These are phyloP conservation scores for Mucor velutinosus DNA, from an alignment of 371 early-diverging fungal species.

Conservation along the genomic window DNA sequence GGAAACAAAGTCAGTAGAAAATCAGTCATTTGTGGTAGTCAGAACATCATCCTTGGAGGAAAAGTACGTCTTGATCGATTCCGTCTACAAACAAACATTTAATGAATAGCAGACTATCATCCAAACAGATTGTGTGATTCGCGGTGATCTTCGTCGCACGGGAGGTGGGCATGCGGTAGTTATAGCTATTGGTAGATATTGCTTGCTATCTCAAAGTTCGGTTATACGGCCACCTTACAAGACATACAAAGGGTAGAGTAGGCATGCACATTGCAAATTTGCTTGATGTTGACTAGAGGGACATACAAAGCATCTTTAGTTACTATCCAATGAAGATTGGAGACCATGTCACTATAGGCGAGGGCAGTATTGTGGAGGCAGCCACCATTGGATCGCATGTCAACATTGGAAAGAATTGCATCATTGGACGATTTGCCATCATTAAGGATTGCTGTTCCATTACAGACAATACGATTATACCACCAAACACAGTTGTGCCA, in stretches of 20 bases:
- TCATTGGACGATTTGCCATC: slow-evolving; percentile 92
- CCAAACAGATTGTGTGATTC: slow-evolving; percentile 86
- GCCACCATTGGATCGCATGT: slow-evolving; percentile 92
- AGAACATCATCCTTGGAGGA: slow-evolving; percentile 95
- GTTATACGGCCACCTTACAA: slow-evolving; percentile 95
- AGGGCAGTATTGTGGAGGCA: slow-evolving; percentile 89
- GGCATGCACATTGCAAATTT: not conserved
- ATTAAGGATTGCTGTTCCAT: slow-evolving; percentile 93
- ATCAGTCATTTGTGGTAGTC: slow-evolving; percentile 89
- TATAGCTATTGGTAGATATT: slow-evolving; percentile 90
- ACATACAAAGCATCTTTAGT: slow-evolving; percentile 63
- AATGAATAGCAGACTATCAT: slow-evolving; percentile 76
- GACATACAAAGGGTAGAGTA: slow-evolving; percentile 86
- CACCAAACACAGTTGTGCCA: slow-evolving; percentile 91
- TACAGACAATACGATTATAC: slow-evolving; percentile 88
- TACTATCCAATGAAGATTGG: slow-evolving; percentile 97
- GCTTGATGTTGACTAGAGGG: not conserved
- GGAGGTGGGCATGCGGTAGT: slow-evolving; percentile 86
- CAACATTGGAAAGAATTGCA: slow-evolving; percentile 89
- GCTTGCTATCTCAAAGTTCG: slow-evolving; percentile 74
- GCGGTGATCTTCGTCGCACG: slow-evolving; percentile 92
- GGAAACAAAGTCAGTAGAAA: slow-evolving; percentile 94
- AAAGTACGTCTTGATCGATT: slow-evolving; percentile 58
- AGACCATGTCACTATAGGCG: slow-evolving; percentile 90
- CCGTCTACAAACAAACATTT: not conserved